Evolutionary conservation across 495 filamentous ascomycete species (phyloP), one percentile per base, ranked within the genome.

Genomic region (Saxophila tyrrhenica): DNA sequence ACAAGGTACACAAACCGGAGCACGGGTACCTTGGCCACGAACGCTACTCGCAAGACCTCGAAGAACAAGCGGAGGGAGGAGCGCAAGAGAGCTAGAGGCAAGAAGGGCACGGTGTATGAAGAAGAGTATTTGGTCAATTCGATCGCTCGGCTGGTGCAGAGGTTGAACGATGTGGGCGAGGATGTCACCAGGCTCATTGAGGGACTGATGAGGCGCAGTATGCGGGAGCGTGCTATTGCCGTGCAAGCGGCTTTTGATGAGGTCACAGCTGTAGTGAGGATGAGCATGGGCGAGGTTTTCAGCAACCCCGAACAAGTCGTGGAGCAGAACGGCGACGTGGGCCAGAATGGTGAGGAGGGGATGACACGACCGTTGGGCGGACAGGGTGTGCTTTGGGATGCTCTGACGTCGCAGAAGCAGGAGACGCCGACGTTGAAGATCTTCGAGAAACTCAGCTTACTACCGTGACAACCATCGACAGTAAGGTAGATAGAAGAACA

Each of bases 21-120:
- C 23, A 67, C 72, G 1, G 85, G 84, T 22, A 95, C 92, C 1
- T 74, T 80, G 0, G 75, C 70, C 0, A 82, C 79, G 45, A 76
- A 75, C 17, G 76, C 77, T 1, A 84, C 85, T 19, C 76, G 88
- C 10, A 81, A 82, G 46, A 94, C 88, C 25, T 84, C 80, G 48
- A 89, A 87, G 73, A 95, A 90, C 55, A 78, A 88, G 16, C 74
- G 81, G 16, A 73, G 86, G 16, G 92, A 97, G 67, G 92, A 98
- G 74, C 82, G 94, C 62, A 98, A 98, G 79, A 78, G 89, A 7
- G 92, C 92, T 0, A 76, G 87, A 23, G 92, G 92, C 15, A 87
- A 94, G 67, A 95, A 96, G 74, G 92, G 92, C 16, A 95, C 84
- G 41, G 84, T 98, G 3, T 98, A 97, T 65, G 92, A 98, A 63